Percentiles rank a stretch among this genome's conserved stretches.
These are phyloP conservation scores for Penicillium sp. DNA, from an alignment of 2,329 filamentous ascomycete genomes.

Conservation along the genomic window DNA sequence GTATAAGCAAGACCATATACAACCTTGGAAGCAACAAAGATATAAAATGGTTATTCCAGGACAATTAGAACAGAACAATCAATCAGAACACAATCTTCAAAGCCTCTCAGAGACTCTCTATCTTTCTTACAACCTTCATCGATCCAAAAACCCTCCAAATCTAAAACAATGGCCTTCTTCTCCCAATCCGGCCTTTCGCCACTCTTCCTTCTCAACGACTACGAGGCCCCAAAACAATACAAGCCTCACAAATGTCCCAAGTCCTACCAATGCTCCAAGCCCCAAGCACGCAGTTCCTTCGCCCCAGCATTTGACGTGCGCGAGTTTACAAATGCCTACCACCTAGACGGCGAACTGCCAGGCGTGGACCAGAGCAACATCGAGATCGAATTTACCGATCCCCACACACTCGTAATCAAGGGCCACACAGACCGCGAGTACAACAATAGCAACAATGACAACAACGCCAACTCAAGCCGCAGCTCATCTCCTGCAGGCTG, in stretches of 20 bases:
- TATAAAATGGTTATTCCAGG: slow-evolving; percentile 1
- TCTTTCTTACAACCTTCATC: slow-evolving; percentile 10
- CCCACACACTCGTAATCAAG: slow-evolving; percentile 45
- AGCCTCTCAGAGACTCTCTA: not conserved
- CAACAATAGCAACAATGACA: slow-evolving; percentile 5
- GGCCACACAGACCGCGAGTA: slow-evolving; percentile 40
- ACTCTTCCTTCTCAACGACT: slow-evolving; percentile 46
- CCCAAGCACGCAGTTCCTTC: slow-evolving; percentile 30
- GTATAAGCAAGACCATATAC: slow-evolving; percentile 1
- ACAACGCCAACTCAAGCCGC: slow-evolving; percentile 15
- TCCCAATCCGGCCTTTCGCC: slow-evolving; percentile 39
- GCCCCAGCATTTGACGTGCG: slow-evolving; percentile 45
- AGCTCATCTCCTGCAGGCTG: slow-evolving; percentile 25
- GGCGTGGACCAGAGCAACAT: slow-evolving; percentile 44
- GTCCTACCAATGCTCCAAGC: slow-evolving; percentile 7
- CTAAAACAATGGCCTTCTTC: slow-evolving; percentile 40
- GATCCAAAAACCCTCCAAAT: not conserved
- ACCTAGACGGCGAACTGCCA: slow-evolving; percentile 47
- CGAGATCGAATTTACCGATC: slow-evolving; percentile 48
- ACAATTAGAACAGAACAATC: not conserved
- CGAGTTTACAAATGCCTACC: slow-evolving; percentile 41
- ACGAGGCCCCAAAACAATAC: slow-evolving; percentile 34
- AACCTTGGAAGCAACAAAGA: not conserved
- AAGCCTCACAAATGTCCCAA: slow-evolving; percentile 13
- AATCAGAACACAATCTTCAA: not conserved